Conservation (phyloP, 805 yeast species). For the Millerozyma acaciae region DNA sequence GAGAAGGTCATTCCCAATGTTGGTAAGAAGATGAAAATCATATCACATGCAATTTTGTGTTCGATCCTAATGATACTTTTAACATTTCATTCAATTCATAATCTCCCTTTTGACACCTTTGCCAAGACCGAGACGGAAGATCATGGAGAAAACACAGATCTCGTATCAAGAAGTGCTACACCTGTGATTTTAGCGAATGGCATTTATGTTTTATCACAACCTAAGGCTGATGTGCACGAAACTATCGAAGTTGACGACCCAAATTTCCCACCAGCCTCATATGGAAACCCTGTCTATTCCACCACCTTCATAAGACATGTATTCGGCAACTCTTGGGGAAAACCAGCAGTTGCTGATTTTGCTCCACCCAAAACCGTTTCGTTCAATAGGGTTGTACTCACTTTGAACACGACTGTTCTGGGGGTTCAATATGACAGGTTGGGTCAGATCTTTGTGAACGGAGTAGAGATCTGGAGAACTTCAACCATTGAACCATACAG, state of each 20-base stretch:
- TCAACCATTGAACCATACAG: slow-evolving; percentile 66
- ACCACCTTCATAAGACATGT: slow-evolving; percentile 40
- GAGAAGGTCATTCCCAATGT: too few relatives aligned
- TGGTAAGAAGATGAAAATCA: too few relatives aligned
- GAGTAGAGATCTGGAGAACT: slow-evolving; percentile 75
- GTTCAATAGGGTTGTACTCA: slow-evolving; percentile 52
- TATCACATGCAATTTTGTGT: too few relatives aligned
- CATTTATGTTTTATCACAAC: too few relatives aligned
- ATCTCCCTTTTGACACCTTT: too few relatives aligned
- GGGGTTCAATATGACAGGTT: slow-evolving; percentile 67
- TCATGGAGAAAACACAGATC: too few relatives aligned
- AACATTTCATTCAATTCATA: too few relatives aligned
- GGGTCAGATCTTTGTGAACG: slow-evolving; percentile 59
- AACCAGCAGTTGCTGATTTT: slow-evolving; percentile 42
- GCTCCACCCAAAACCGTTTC: slow-evolving; percentile 37
- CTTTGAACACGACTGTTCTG: slow-evolving; percentile 47
- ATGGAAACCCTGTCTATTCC: slow-evolving; percentile 36
- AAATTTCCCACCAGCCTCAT: slow-evolving; percentile 16
- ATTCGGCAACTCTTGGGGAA: slow-evolving; percentile 62
- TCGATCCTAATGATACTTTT: too few relatives aligned
- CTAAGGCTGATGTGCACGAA: too few relatives aligned
- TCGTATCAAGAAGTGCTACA: too few relatives aligned
- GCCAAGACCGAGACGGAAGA: too few relatives aligned
- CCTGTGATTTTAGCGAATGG: too few relatives aligned
- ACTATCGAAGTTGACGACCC: slow-evolving; percentile 27